These are phyloP conservation scores for Colletotrichum cereale DNA, from an alignment of 2,329 filamentous ascomycete genomes.

Conservation along the genomic window DNA sequence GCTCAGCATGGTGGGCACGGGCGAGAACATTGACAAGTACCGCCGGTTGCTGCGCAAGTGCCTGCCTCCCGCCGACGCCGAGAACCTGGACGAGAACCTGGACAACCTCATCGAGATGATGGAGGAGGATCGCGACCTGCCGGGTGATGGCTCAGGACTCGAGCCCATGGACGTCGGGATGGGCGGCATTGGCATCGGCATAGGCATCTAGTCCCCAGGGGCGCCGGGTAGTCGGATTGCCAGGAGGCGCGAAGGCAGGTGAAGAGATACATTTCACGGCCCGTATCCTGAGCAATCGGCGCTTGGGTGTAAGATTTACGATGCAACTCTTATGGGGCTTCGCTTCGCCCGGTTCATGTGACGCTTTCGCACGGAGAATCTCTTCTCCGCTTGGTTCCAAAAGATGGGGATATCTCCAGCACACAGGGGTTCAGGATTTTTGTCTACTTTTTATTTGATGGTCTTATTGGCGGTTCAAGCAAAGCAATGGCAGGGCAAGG, in stretches of 20 bases:
- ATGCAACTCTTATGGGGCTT: background rate
- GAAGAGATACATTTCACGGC: background rate
- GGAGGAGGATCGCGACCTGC: slow-evolving; percentile 70
- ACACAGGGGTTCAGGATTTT: slow-evolving; percentile 7
- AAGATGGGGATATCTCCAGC: background rate
- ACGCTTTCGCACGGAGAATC: background rate
- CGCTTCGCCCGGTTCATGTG: background rate
- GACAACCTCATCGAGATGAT: slow-evolving; percentile 73
- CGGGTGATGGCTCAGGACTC: slow-evolving; percentile 49
- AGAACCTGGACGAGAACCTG: slow-evolving; percentile 75
- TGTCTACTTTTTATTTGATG: background rate
- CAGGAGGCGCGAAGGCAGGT: background rate
- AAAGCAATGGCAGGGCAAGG: background rate
- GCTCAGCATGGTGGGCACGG: slow-evolving; percentile 75
- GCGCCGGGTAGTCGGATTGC: background rate
- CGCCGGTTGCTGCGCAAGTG: slow-evolving; percentile 76
- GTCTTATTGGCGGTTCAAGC: slow-evolving; percentile 1
- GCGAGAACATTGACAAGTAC: slow-evolving; percentile 81
- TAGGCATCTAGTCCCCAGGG: slow-evolving; percentile 29
- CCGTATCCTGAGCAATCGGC: slow-evolving; percentile 18
- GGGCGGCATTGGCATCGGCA: slow-evolving; percentile 31
- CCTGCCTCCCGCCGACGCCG: slow-evolving; percentile 74
- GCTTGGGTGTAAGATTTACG: slow-evolving; percentile 20
- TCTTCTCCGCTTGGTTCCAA: background rate
- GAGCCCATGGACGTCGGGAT: slow-evolving; percentile 46